Base-by-base conservation (phyloP, 345 rosid species). In the Syzygium jambos region DNA sequence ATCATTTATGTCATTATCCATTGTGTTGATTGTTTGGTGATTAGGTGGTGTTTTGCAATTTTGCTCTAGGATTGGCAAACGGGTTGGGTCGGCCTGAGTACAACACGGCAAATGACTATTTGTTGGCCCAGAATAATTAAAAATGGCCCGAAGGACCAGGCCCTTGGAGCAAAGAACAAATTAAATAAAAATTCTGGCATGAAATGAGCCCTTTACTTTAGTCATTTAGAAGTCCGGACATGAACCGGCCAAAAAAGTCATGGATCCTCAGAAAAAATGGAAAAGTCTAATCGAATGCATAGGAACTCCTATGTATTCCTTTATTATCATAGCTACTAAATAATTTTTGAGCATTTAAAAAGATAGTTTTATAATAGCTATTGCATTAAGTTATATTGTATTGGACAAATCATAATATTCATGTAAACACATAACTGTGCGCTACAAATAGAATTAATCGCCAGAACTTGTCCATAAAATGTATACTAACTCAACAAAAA, bases 401-500 rank as follows among this genome's bases (percentile, higher is more conserved):
- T 27, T 27, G 15, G 7, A 59, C 14, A 27, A 0, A 59, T 27
- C 30, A 25, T 5, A 27, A 4, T 27, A 25, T 14, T 59, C 7
- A 11, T 0, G 57, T 21, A 54, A 19, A 57, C 7, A 27, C 15
- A 23, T 25, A n/a, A 27, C 0, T 27, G 7, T 25, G 14, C 0
- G 0, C 15, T 59, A 27, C 30, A 11, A 27, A 59, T 27, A 27
- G 3, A 27, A 11, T 27, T 3, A 59, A 59, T 59, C 13, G 0
- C 16, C 6, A 59, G 1, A 5, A 59, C 1, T 59, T 0, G 11
- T 27, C 3, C 3, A 3, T 11, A 15, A 11, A 59, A 59, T 2
- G 16, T 27, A 59, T 22, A 5, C 30, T 27, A 59, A 59, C 65
- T 25, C 30, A 27, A 59, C 3, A 59, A 4, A 59, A 25, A 27